phyloP scores from a whole-genome alignment of 2,329 filamentous ascomycete genomes.

The Penicillium sp. region DNA sequence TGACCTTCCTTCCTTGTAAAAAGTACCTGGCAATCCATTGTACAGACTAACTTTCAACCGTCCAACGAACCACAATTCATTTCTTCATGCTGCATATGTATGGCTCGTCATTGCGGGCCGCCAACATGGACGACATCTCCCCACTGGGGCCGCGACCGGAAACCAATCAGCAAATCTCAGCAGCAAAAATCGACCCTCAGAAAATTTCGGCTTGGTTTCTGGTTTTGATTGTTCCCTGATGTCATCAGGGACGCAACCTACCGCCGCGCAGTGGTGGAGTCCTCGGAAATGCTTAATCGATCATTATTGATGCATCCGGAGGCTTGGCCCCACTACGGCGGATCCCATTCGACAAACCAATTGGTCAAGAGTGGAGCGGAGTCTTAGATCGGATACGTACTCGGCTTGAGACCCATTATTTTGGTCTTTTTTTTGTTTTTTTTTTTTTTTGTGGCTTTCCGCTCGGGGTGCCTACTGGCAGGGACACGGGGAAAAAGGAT shows the following conservation, averaged over 20 bases:
- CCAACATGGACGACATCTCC: not conserved
- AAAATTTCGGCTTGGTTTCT: not conserved
- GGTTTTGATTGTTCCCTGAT: slow-evolving; percentile 13
- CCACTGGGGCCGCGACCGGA: not conserved
- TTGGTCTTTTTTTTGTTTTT: not conserved
- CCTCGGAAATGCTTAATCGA: slow-evolving; percentile 33
- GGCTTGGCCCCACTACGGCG: slow-evolving; percentile 19
- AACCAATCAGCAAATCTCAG: not conserved
- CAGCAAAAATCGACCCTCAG: not conserved
- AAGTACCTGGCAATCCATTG: no score
- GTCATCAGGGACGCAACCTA: slow-evolving; percentile 26
- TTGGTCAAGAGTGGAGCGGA: slow-evolving; percentile 13
- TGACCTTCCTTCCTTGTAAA: not conserved
- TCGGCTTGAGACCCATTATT: not conserved
- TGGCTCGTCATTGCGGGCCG: not conserved
- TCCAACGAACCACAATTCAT: not conserved
- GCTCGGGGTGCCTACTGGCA: not conserved
- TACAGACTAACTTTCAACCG: no score
- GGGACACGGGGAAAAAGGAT: slow-evolving; percentile 5
- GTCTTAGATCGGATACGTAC: slow-evolving; percentile 13
- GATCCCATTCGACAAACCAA: slow-evolving; percentile 14
- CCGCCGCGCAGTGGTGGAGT: slow-evolving; percentile 5
- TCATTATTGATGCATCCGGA: slow-evolving; percentile 34
- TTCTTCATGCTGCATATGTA: not conserved
- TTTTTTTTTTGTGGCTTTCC: not conserved